phyloP scores from a whole-genome alignment of 495 filamentous ascomycete genomes.

The Podospora sp. region DNA sequence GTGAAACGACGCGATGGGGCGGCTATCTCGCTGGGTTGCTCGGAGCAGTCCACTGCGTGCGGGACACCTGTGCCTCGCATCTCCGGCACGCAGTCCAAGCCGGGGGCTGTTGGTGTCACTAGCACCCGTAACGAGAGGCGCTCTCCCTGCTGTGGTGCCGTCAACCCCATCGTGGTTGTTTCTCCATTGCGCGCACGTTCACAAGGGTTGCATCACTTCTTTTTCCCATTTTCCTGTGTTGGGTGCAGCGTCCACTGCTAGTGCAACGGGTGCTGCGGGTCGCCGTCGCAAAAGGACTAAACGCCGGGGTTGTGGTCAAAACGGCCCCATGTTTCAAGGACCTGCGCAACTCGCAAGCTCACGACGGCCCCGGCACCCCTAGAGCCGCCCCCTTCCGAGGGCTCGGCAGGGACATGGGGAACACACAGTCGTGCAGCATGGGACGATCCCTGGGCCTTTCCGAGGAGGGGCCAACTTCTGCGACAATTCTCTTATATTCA shows the following conservation, averaged over 20 bases:
- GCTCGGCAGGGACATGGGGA: constrained; percentile 19
- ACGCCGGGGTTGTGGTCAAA: constrained; percentile 31
- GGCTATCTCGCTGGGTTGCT: constrained; percentile 5
- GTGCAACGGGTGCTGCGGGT: constrained; percentile 7
- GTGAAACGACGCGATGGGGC: constrained; percentile 23
- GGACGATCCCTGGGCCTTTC: constrained; percentile 36
- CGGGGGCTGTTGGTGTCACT: background rate
- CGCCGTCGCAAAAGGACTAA: constrained; percentile 9
- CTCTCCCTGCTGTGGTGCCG: background rate
- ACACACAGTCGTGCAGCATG: constrained; percentile 21
- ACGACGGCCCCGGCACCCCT: constrained; percentile 29
- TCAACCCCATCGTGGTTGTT: constrained; percentile 19
- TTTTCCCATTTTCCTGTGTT: background rate
- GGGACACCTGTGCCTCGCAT: background rate
- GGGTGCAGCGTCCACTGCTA: constrained; percentile 10
- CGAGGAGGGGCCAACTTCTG: constrained; percentile 19
- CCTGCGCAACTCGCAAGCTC: constrained; percentile 23
- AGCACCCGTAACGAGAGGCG: background rate
- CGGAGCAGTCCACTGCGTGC: background rate
- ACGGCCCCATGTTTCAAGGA: constrained; percentile 41
- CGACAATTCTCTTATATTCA: constrained; percentile 32
- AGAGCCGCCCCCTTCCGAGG: constrained; percentile 22
- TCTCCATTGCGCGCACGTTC: constrained; percentile 16
- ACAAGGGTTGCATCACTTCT: constrained; percentile 7
- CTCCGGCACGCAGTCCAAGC: constrained; percentile 1